phyloP scores from a whole-genome alignment of 2,329 filamentous ascomycete species.

The Penicillium sp. region DNA sequence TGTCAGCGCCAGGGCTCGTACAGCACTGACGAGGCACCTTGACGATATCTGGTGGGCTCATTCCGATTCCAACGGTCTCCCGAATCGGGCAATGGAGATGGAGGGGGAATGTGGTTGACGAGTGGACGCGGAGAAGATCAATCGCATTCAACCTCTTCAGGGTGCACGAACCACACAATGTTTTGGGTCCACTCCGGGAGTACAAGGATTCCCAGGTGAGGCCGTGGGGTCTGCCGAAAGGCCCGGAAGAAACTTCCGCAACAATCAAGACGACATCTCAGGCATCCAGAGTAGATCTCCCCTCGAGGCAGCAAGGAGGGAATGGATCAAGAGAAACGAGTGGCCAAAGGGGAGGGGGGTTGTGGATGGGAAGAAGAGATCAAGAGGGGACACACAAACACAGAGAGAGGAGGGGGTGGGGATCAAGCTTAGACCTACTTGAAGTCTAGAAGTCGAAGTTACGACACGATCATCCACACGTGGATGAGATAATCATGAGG shows the following conservation, averaged over 20 bases:
- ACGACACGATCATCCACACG: conserved; percentile 4
- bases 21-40: neutral
- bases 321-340: neutral
- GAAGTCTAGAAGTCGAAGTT: neutral
- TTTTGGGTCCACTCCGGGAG: conserved; percentile 1
- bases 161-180: conserved; percentile 13
- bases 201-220: neutral
- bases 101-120: conserved; percentile 1
- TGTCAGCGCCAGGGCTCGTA: conserved; percentile 9
- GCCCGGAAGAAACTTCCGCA: too few relatives aligned
- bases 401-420: neutral
- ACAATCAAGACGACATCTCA: neutral
- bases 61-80: neutral
- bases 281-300: neutral
- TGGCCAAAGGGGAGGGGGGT: neutral
- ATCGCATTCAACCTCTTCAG: neutral
- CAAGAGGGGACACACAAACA: too few relatives aligned
- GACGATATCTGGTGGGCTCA: neutral
- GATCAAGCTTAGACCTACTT: conserved; percentile 19
- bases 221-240: neutral
- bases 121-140: conserved; percentile 7
- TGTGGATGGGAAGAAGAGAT: neutral
- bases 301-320: neutral
- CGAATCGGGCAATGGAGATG: neutral
- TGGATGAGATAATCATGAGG: conserved; percentile 19